Percentiles rank a stretch among this genome's conserved stretches.
These are phyloP conservation scores for Paxillus ammoniavirescens DNA, from an alignment of 768 basidiomycete genomes.

Conservation along the genomic window DNA sequence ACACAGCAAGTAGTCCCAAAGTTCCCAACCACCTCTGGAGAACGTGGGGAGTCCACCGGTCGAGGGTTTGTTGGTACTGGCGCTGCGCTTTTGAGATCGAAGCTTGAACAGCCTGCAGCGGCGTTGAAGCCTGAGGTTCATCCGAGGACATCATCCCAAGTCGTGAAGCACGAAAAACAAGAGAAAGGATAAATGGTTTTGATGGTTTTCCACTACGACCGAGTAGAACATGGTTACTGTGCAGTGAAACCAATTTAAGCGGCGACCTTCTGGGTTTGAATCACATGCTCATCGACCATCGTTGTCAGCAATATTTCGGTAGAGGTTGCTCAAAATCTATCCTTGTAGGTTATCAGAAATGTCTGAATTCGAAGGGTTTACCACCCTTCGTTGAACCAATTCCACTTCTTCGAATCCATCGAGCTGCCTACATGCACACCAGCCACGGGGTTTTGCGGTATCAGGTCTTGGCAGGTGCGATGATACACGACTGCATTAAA, in stretches of 20 bases:
- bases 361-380: too few relatives aligned
- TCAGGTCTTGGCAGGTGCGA: too few relatives aligned
- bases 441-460: too few relatives aligned
- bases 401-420: too few relatives aligned
- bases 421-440: too few relatives aligned
- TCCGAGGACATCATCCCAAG: slow-evolving; percentile 34
- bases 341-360: too few relatives aligned
- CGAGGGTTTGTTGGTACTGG: slow-evolving; percentile 85
- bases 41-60: slow-evolving; percentile 88
- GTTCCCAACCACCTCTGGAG: slow-evolving; percentile 89
- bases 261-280: slow-evolving; percentile 1
- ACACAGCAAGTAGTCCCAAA: slow-evolving; percentile 65
- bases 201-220: slow-evolving; percentile 3
- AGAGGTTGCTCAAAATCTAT: too few relatives aligned
- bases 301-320: too few relatives aligned
- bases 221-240: background rate
- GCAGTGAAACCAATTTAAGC: slow-evolving; percentile 8
- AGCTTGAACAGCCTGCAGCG: slow-evolving; percentile 28
- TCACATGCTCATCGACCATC: too few relatives aligned
- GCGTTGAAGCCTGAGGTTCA: slow-evolving; percentile 23
- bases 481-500: too few relatives aligned
- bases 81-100: slow-evolving; percentile 51
- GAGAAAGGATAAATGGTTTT: slow-evolving; percentile 2
- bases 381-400: too few relatives aligned
- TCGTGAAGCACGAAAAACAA: slow-evolving; percentile 7